Conservation (phyloP, 2,329 filamentous ascomycete species). For the Neonectria punicea region DNA sequence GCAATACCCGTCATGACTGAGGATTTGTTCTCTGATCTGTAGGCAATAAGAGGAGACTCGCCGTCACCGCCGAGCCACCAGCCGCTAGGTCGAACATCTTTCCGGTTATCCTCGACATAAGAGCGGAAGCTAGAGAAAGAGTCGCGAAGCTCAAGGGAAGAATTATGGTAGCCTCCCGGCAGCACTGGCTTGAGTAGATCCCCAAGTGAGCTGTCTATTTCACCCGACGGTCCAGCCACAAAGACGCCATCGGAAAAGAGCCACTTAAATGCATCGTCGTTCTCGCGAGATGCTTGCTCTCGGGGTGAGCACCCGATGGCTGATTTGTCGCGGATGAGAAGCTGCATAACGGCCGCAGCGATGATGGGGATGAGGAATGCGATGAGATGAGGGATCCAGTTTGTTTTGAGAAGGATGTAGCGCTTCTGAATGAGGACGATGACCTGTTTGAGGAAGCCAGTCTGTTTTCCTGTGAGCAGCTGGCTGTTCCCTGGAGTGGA, state of each 20-base stretch:
- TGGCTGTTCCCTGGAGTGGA: too few species aligned
- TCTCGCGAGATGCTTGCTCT: conserved; percentile 53
- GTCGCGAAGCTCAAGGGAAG: conserved; percentile 64
- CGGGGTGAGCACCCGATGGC: conserved; percentile 63
- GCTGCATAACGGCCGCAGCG: conserved; percentile 81
- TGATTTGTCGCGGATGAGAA: conserved; percentile 73
- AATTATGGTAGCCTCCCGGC: neutral
- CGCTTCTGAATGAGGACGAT: conserved; percentile 82
- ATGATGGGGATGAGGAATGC: conserved; percentile 83
- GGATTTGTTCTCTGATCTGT: conserved; percentile 46
- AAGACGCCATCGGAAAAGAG: too few species aligned
- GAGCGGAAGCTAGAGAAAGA: conserved; percentile 74
- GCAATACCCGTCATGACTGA: too few species aligned
- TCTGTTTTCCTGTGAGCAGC: conserved; percentile 33
- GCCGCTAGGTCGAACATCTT: conserved; percentile 77
- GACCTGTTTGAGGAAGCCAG: conserved; percentile 72
- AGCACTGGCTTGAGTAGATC: too few species aligned
- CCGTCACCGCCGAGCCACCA: conserved; percentile 72
- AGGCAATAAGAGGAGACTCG: conserved; percentile 74
- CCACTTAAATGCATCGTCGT: too few species aligned
- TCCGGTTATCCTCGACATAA: conserved; percentile 71
- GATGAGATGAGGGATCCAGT: conserved; percentile 78
- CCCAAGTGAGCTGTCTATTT: too few species aligned
- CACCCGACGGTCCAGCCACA: too few species aligned
- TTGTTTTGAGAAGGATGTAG: conserved; percentile 78